Evolutionary conservation across 1,284 basidiomycete species (phyloP).

Genomic region (Hymenochaete sp.): DNA sequence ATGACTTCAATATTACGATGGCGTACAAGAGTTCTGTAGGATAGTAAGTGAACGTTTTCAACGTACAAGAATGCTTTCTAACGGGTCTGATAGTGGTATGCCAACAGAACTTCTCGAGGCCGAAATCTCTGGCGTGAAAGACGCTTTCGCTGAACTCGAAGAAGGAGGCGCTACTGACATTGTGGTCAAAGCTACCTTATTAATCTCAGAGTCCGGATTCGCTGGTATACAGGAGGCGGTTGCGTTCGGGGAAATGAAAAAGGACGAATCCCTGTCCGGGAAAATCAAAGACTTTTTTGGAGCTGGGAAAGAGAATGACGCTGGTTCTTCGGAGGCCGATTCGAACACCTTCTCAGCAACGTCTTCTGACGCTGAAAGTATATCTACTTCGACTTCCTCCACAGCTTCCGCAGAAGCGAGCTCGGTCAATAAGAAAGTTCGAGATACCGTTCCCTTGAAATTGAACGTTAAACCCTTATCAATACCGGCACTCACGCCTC

Average conservation of each 20-base stretch:
- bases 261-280: slow-evolving; percentile 48
- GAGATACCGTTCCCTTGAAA: slow-evolving; percentile 52
- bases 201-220: slow-evolving; percentile 79
- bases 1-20: slow-evolving; percentile 68
- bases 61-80: not conserved
- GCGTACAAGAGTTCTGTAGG: slow-evolving; percentile 56
- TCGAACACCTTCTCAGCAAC: slow-evolving; percentile 15
- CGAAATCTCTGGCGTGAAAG: slow-evolving; percentile 56
- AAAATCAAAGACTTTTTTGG: slow-evolving; percentile 84
- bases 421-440: slow-evolving; percentile 31
- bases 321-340: slow-evolving; percentile 28
- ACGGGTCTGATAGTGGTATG: slow-evolving; percentile 39
- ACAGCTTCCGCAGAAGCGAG: slow-evolving; percentile 21
- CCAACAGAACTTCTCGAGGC: slow-evolving; percentile 62
- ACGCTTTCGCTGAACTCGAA: slow-evolving; percentile 68
- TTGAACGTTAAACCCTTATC: slow-evolving; percentile 55
- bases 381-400: slow-evolving; percentile 9
- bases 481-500: slow-evolving; percentile 60
- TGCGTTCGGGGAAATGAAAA: slow-evolving; percentile 61
- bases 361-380: slow-evolving; percentile 1
- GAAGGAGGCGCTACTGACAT: slow-evolving; percentile 62
- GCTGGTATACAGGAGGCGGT: slow-evolving; percentile 69
- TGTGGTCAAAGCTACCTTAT: slow-evolving; percentile 73
- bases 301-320: slow-evolving; percentile 24
- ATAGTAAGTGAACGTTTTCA: slow-evolving; percentile 37